These are phyloP conservation scores for Aspergillus latus DNA, from an alignment of 2,329 filamentous ascomycete genomes.

Conservation along the genomic window DNA sequence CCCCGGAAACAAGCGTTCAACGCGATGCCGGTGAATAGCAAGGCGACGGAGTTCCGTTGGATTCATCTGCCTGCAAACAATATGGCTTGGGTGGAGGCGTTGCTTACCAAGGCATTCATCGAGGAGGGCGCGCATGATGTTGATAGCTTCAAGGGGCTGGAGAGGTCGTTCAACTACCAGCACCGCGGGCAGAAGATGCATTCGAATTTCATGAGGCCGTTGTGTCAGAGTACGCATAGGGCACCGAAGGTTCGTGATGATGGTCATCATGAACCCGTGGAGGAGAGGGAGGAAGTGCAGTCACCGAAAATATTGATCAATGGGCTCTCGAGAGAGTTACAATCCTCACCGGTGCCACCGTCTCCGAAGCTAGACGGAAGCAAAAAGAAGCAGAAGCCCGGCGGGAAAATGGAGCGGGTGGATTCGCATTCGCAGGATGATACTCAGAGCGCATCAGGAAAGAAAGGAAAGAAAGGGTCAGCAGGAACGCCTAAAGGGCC, in stretches of 20 bases:
- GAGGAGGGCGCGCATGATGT: constrained; percentile 61
- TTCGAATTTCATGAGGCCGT: constrained; percentile 62
- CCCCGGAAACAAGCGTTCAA: constrained; percentile 49
- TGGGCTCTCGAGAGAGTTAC: constrained; percentile 19
- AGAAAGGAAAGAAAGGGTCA: constrained; percentile 35
- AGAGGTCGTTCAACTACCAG: constrained; percentile 62
- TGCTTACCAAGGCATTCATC: constrained; percentile 65
- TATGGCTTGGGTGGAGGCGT: constrained; percentile 60
- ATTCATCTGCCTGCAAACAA: constrained; percentile 57
- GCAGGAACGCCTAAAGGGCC: constrained; percentile 29
- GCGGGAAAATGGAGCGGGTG: constrained; percentile 28
- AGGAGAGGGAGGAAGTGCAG: constrained; percentile 20
- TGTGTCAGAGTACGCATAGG: constrained; percentile 54
- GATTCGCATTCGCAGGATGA: constrained; percentile 30
- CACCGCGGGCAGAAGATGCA: constrained; percentile 60
- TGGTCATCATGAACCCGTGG: constrained; percentile 30
- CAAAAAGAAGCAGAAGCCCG: constrained; percentile 30
- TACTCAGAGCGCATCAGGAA: constrained; percentile 21
- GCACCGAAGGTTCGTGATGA: constrained; percentile 27
- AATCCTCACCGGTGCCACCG: constrained; percentile 13
- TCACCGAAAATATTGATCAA: constrained; percentile 25
- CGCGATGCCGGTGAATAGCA: constrained; percentile 43
- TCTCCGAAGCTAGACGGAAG: constrained; percentile 9
- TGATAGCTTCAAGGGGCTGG: constrained; percentile 62
- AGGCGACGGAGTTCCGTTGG: constrained; percentile 53